phyloP scores from a whole-genome alignment of 2,329 filamentous ascomycete genomes.

The Eurotiales sp. region DNA sequence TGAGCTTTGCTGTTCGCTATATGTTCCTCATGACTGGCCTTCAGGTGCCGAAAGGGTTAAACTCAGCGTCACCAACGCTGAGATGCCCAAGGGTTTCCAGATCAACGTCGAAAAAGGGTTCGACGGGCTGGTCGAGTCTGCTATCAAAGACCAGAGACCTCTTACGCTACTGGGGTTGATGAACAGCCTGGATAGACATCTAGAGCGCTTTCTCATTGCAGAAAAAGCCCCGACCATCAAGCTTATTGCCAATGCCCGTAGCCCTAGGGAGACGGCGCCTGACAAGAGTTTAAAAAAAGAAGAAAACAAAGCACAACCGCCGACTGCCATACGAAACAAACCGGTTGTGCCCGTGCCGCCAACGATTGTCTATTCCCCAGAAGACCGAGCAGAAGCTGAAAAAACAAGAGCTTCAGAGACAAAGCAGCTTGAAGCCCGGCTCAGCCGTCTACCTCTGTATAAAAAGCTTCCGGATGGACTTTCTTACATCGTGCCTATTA shows the following conservation, averaged over 20 bases:
- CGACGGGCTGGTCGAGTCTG: constrained; percentile 57
- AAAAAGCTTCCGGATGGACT: constrained; percentile 66
- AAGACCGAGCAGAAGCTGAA: constrained; percentile 61
- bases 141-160: constrained; percentile 39
- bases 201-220: constrained; percentile 66
- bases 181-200: constrained; percentile 66
- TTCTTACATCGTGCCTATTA: constrained; percentile 66
- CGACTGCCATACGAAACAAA: background rate
- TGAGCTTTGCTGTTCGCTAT: constrained; percentile 63
- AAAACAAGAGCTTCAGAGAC: constrained; percentile 62
- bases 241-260: constrained; percentile 58
- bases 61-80: constrained; percentile 63
- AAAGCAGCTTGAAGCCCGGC: constrained; percentile 69
- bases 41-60: constrained; percentile 45
- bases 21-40: constrained; percentile 64
- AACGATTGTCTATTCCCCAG: constrained; percentile 47
- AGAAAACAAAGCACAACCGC: background rate
- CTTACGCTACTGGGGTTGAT: constrained; percentile 62
- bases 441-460: constrained; percentile 65
- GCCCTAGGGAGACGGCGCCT: constrained; percentile 19
- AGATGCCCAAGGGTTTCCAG: constrained; percentile 68
- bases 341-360: background rate
- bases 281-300: background rate
- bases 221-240: constrained; percentile 71
- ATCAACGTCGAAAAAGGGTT: constrained; percentile 76